Base-by-base conservation (phyloP, 257 asterid genomes). In the Eucommia ulmoides region DNA sequence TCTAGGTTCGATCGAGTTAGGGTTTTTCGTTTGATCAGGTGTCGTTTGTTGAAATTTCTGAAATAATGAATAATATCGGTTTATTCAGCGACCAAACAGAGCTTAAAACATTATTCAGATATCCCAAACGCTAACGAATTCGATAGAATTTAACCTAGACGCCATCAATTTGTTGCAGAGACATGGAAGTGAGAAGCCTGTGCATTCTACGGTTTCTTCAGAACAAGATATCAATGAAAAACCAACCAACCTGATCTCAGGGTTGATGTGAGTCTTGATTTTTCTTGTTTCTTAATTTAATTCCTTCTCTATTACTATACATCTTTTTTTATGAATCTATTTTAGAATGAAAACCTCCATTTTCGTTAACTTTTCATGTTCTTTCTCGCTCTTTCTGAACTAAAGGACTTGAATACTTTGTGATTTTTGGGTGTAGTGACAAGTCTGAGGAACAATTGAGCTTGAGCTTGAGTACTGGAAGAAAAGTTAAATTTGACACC, bases 251-350 rank as follows among this genome's bases (percentile, higher is more conserved):
- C 48, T 9, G 3, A 21, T 42, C 20, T 42, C 48, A 2, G 48
- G 3, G 48, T 21, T 42, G 20, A 10, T 19, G 48, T 42, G 0
- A 42, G 48, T 42, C 48, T 42, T 42, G 38, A 29, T 29, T 7
- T 29, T 29, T 29, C 12, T 29, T 29, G 7, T 29, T 29, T 29
- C 12, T 12, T 29, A 64, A 54, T 56, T 23, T 1, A 24, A 23
- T 62, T 29, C 50, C 19, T 9, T 48, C 25, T 65, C 23, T 22
- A 23, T 3, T 22, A 51, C 21, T 24, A 25, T 20, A 17, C 35
- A 12, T 29, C 1, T 20, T 20, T 26, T 42, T 14, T 10, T 46
- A 35, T 63, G 25, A 16, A 49, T 22, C 25, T 21, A 2, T 22
- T 54, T 20, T 46, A 22, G 12, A 14, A 44, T 42, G 23, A 20